Conservation (phyloP, 129 eudicot genomes). For the Daucus carota region DH1_v3.0 NC_030387.2:35344501-35345000, state of each 20-base stretch:
- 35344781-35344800: background rate
- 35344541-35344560: background rate
- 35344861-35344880: background rate
- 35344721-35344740: constrained; percentile 24
- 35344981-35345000: constrained; percentile 33
- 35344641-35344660: constrained; percentile 83
- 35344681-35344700: constrained; percentile 96
- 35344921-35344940: background rate
- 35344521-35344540: background rate
- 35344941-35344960: constrained; percentile 10
- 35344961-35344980: constrained; percentile 32
- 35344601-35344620: constrained; percentile 80
- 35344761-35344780: background rate
- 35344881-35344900: background rate
- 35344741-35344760: constrained; percentile 24
- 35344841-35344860: background rate
- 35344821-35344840: background rate
- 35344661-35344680: constrained; percentile 90
- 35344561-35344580: constrained; percentile 48
- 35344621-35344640: constrained; percentile 62
- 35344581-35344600: constrained; percentile 79
- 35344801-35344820: background rate
- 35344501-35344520: background rate
- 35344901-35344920: background rate
- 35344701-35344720: constrained; percentile 43